Percentiles rank a stretch among this genome's conserved stretches.
These are phyloP conservation scores for Cercophora samala DNA, from an alignment of 495 filamentous ascomycete genomes.

Conservation along the genomic window DNA sequence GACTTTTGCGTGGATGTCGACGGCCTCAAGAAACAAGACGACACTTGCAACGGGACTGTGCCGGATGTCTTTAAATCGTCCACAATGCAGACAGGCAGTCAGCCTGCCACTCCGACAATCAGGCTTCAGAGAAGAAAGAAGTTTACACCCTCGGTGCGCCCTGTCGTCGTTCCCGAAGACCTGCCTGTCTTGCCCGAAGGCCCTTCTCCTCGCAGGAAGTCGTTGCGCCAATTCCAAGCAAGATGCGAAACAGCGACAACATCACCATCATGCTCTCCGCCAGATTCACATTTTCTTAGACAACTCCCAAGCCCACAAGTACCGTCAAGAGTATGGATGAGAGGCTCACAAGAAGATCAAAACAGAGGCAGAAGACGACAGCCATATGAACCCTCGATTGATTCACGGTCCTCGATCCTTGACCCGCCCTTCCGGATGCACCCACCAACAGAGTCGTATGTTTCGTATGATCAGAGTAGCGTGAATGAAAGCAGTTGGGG, in stretches of 20 bases:
- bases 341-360: slow-evolving; percentile 38
- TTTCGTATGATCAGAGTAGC: slow-evolving; percentile 34
- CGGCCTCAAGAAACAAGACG: slow-evolving; percentile 3
- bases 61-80: background rate
- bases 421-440: slow-evolving; percentile 45
- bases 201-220: slow-evolving; percentile 41
- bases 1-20: slow-evolving; percentile 10
- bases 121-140: slow-evolving; percentile 46
- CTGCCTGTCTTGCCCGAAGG: slow-evolving; percentile 47
- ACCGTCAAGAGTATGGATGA: slow-evolving; percentile 17
- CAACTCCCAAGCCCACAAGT: background rate
- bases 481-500: slow-evolving; percentile 62
- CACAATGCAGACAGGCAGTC: slow-evolving; percentile 8
- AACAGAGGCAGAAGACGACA: slow-evolving; percentile 38
- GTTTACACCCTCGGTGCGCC: background rate
- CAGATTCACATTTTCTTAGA: background rate
- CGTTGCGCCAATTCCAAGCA: slow-evolving; percentile 29
- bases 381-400: slow-evolving; percentile 49
- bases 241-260: slow-evolving; percentile 21
- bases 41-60: slow-evolving; percentile 1
- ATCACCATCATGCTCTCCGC: background rate
- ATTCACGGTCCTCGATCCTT: slow-evolving; percentile 40
- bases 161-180: slow-evolving; percentile 6
- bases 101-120: slow-evolving; percentile 27
- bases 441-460: slow-evolving; percentile 45